Base-by-base conservation (phyloP, 768 basidiomycete species). In the Leccinum olivaceopallidum region DNA sequence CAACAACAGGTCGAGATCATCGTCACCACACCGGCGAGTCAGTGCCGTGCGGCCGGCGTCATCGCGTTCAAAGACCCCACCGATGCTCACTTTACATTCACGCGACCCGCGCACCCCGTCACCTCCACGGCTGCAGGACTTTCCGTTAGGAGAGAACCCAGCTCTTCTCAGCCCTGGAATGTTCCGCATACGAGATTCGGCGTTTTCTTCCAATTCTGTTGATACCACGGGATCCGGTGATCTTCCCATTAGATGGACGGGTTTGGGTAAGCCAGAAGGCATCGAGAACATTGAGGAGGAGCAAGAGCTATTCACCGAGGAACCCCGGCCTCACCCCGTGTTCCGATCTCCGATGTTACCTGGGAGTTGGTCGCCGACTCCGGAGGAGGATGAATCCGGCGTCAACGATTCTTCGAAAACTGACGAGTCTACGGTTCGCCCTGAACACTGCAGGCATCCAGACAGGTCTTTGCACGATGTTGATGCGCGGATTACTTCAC, bases 231-330 rank as follows among this genome's bases (percentile, higher is more conserved):
- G 73, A 56, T 80, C 76, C 56, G 73, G 73, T 16, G 82, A 88
- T 34, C 76, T 84, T 47, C 84, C 86, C 4, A 83, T 87, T 55
- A 81, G 83, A 56, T 89, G 86, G 87, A 83, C 82, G 6, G 87
- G 86, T 30, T 56, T 74, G 68, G 71, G 74, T 64, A 68, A 71
- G 59, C 69, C 74, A 62, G 75, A 74, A 48, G 78, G 78, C 34
- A 73, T 75, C 49, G 76, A 74, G 63, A 74, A 73, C 42, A 74
- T 74, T 12, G 69, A 75, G 59, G 75, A 76, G 55, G 76, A 73
- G 50, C 62, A 65, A 59, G 74, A 76, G 55, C 22, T 70, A 7
- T 71, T 62, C 50, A 65, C 66, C 22, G 71, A 75, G 47, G 67
- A 69, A 57, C 62, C 65, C 34, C 57, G 57, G 24, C 61, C 65